These are phyloP conservation scores for Echria macrotheca DNA, from an alignment of 495 filamentous ascomycete genomes.

Conservation along the genomic window DNA sequence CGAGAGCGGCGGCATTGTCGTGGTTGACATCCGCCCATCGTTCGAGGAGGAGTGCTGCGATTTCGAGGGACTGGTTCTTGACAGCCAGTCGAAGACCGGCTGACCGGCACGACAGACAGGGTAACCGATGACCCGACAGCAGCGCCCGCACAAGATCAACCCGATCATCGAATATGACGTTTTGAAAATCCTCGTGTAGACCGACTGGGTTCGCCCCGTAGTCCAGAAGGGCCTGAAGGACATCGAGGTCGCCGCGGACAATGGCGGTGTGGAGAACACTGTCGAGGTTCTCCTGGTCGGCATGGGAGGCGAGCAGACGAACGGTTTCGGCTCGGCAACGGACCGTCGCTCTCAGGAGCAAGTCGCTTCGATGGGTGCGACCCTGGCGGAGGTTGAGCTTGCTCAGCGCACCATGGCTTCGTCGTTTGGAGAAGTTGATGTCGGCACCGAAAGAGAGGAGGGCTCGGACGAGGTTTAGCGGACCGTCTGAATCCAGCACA, in stretches of 20 bases:
- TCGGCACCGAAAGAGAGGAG: conserved; percentile 26
- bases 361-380: conserved; percentile 18
- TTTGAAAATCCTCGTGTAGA: conserved; percentile 29
- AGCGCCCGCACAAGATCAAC: conserved; percentile 18
- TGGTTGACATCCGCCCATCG: conserved; percentile 30
- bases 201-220: conserved; percentile 24
- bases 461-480: conserved; percentile 23
- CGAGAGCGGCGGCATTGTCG: conserved; percentile 18
- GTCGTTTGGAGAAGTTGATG: conserved; percentile 25
- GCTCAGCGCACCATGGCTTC: conserved; percentile 17
- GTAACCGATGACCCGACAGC: conserved; percentile 24
- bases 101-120: conserved; percentile 27
- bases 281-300: conserved; percentile 30
- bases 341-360: conserved; percentile 24
- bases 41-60: conserved; percentile 17
- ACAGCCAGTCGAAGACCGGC: conserved; percentile 26
- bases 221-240: conserved; percentile 23
- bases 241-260: conserved; percentile 17
- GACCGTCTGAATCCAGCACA: conserved; percentile 24
- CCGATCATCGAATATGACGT: conserved; percentile 19
- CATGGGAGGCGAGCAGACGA: conserved; percentile 19
- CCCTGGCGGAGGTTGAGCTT: conserved; percentile 18
- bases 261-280: conserved; percentile 26
- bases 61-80: conserved; percentile 21
- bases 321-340: conserved; percentile 25